Evolutionary conservation across 2,329 filamentous ascomycete species (phyloP).

Genomic region (Sporothrix phasma): DNA sequence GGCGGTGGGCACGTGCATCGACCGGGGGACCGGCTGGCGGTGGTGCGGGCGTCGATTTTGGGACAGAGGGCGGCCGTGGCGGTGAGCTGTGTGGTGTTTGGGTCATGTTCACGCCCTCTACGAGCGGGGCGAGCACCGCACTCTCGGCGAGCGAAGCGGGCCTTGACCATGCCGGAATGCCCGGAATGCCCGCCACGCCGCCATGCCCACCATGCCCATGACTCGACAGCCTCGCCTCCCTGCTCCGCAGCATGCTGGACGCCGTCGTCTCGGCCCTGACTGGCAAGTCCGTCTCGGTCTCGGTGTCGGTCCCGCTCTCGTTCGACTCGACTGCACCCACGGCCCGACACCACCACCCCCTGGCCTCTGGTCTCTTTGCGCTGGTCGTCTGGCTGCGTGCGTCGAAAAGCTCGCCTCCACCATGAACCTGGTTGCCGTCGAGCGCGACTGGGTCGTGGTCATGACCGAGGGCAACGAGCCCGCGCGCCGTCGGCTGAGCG

Average conservation of each 20-base stretch:
- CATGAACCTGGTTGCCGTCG: slow-evolving; percentile 57
- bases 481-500: slow-evolving; percentile 34
- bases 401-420: slow-evolving; percentile 57
- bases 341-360: slow-evolving; percentile 1
- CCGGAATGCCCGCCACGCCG: too few species aligned
- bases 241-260: neutral
- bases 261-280: neutral
- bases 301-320: too few species aligned
- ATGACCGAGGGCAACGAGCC: slow-evolving; percentile 33
- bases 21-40: slow-evolving; percentile 41
- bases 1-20: slow-evolving; percentile 49
- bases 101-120: slow-evolving; percentile 25
- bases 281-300: neutral
- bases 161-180: too few species aligned
- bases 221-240: neutral
- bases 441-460: slow-evolving; percentile 59
- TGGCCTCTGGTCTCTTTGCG: slow-evolving; percentile 24
- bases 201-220: too few species aligned
- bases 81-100: slow-evolving; percentile 39
- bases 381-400: slow-evolving; percentile 46
- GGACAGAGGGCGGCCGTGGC: slow-evolving; percentile 36
- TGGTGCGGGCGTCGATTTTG: slow-evolving; percentile 42
- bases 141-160: neutral
- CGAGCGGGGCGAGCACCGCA: neutral
- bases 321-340: neutral